Evolutionary conservation across 202 grass and related monocot species (phyloP).

Genomic region (Brachypodium distachyon): DNA sequence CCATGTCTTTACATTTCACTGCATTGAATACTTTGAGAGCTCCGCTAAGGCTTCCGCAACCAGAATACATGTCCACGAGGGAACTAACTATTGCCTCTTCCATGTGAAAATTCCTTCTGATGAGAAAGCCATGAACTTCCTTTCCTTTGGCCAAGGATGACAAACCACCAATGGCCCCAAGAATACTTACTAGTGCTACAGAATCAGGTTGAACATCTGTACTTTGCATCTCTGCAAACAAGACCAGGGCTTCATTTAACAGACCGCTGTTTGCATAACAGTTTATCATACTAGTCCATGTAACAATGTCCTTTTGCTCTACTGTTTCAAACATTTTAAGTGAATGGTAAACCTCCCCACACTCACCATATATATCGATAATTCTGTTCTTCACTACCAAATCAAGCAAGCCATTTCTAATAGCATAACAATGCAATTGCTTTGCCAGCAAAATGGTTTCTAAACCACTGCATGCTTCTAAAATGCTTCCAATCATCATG

Average conservation of each 20-base stretch:
- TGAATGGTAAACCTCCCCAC: conserved; percentile 34
- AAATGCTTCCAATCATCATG: conserved; percentile 82
- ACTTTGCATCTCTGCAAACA: conserved; percentile 54
- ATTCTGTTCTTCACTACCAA: conserved; percentile 61
- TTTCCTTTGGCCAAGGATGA: conserved; percentile 68
- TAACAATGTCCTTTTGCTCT: conserved; percentile 61
- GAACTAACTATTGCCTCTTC: conserved; percentile 46
- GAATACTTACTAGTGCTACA: conserved; percentile 55
- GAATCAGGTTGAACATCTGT: conserved; percentile 48
- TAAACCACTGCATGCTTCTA: conserved; percentile 56
- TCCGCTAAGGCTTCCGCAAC: conserved; percentile 48
- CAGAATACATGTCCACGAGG: conserved; percentile 83
- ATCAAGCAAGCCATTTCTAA: conserved; percentile 64
- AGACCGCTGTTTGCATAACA: conserved; percentile 36
- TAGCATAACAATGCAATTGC: conserved; percentile 67
- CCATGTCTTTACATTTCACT: conserved; percentile 41
- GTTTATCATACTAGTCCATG: conserved; percentile 89
- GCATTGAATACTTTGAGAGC: conserved; percentile 44
- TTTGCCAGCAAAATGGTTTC: conserved; percentile 33
- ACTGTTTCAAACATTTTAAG: conserved; percentile 47
- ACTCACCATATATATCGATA: conserved; percentile 58
- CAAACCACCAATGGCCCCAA: conserved; percentile 43
- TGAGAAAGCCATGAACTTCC: conserved; percentile 77
- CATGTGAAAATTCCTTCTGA: conserved; percentile 40
- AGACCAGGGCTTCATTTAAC: conserved; percentile 52